Base-by-base conservation (phyloP, 345 rosid species). In the Geranium rotundifolium region DNA sequence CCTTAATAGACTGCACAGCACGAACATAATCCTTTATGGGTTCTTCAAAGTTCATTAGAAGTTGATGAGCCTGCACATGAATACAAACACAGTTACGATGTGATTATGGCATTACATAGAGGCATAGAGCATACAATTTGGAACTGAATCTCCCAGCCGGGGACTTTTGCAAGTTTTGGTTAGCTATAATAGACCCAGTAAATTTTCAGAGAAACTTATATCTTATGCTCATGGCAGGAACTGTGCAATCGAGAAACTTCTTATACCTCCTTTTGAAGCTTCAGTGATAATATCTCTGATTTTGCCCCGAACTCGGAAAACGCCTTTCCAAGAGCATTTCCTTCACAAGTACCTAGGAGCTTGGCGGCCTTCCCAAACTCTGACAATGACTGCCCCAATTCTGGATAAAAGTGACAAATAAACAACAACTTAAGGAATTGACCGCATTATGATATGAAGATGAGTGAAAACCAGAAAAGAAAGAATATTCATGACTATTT, bases 311-410 rank as follows among this genome's bases (percentile, higher is more conserved):
- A 81, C 78, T 90, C 99, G 29, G 92, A 71, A 73, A 93, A 82
- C 55, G 88, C 79, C 77, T 88, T 93, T 50, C 99, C 97, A 66
- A 88, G 83, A 66, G 82, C 73, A 75, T 85, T 80, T 64, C 82
- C 93, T 81, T 90, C 99, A 63, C 92, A 88, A 72, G 81, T 89
- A 74, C 99, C 96, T 59, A 95, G 92, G 65, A 90, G 95, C 71
- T 88, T 95, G 62, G 73, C 81, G 63, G 97, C 97, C 75, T 93
- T 90, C 63, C 99, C 96, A 77, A 93, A 90, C 78, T 88, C 99
- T 19, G 87, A 80, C 50, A 93, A 81, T 61, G 99, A 88, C 65
- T 85, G 88, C 57, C 96, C 95, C 77, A 93, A 69, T 78, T 93
- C 99, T 93, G 83, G 56, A 60, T 62, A 23, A 60, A 73, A 31